Evolutionary conservation across 2,329 filamentous ascomycete genomes (phyloP).

Genomic region (Coleophoma cylindrospora): DNA sequence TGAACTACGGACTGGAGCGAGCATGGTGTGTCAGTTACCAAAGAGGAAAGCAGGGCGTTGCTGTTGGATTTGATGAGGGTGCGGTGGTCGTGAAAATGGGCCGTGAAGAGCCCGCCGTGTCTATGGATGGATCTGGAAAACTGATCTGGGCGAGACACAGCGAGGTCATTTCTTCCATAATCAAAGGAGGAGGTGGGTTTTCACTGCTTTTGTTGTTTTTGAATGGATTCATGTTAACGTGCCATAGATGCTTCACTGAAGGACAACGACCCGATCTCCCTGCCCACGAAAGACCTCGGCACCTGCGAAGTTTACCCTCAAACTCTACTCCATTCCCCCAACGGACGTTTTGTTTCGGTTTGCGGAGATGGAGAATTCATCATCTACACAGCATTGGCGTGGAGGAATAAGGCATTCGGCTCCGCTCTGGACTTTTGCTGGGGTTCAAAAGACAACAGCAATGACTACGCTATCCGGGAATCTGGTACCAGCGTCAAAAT

Average conservation of each 20-base stretch:
- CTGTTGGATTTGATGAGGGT: constrained; percentile 95
- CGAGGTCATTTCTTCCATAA: constrained; percentile 90
- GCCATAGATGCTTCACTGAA: constrained; percentile 70
- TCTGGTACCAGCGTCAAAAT: constrained; percentile 92
- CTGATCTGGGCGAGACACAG: constrained; percentile 94
- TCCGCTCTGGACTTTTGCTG: constrained; percentile 94
- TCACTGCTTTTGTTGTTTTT: not conserved
- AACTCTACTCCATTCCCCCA: constrained; percentile 91
- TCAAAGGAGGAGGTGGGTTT: constrained; percentile 71
- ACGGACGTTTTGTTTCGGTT: constrained; percentile 80
- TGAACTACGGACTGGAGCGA: constrained; percentile 92
- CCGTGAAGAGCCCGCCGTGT: constrained; percentile 92
- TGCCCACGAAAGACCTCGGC: constrained; percentile 91
- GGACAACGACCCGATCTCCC: constrained; percentile 79
- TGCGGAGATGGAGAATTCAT: constrained; percentile 99
- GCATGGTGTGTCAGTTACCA: constrained; percentile 98
- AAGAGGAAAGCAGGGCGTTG: constrained; percentile 87
- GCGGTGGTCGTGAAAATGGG: constrained; percentile 98
- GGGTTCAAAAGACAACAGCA: constrained; percentile 96
- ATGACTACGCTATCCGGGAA: constrained; percentile 96
- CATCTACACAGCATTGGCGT: constrained; percentile 94
- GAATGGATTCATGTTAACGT: not conserved
- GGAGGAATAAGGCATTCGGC: constrained; percentile 96
- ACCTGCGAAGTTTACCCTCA: constrained; percentile 97
- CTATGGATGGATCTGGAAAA: constrained; percentile 95